phyloP scores from a whole-genome alignment of 2,329 filamentous ascomycete genomes.

The Stagonosporopsis vannaccii region DNA sequence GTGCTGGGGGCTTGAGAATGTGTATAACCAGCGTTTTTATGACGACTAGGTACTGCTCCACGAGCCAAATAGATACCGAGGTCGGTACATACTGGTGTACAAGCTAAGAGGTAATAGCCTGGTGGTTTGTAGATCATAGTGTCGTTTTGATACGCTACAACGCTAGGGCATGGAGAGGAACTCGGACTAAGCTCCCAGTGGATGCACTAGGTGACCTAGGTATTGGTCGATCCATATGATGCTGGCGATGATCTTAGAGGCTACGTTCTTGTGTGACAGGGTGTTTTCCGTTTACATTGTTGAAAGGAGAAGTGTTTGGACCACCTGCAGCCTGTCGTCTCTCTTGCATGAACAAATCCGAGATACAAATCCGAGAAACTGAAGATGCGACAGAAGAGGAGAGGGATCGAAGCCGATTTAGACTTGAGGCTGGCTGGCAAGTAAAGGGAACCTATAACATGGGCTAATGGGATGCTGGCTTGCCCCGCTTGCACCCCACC shows the following conservation, averaged over 20 bases:
- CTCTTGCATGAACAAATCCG: too few species aligned
- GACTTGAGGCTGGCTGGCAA: too few species aligned
- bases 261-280: not conserved
- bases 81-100: not conserved
- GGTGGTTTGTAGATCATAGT: not conserved
- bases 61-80: not conserved
- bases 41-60: not conserved
- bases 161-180: not conserved
- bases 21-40: not conserved
- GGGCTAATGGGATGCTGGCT: too few species aligned
- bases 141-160: conserved; percentile 1
- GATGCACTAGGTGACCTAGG: conserved; percentile 3
- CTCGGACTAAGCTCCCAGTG: not conserved
- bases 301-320: too few species aligned
- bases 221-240: conserved; percentile 2
- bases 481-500: too few species aligned
- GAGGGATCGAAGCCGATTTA: too few species aligned
- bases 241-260: conserved; percentile 1
- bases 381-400: too few species aligned
- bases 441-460: too few species aligned
- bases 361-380: too few species aligned
- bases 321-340: too few species aligned
- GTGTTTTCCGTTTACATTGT: too few species aligned
- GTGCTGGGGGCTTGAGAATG: not conserved
- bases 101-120: not conserved